A percentile compares a stretch with the other conserved stretches of the same genome.
Evolutionary conservation across 2,329 filamentous ascomycete species (phyloP).

Genomic region (Neopestalotiopsis sp.): DNA sequence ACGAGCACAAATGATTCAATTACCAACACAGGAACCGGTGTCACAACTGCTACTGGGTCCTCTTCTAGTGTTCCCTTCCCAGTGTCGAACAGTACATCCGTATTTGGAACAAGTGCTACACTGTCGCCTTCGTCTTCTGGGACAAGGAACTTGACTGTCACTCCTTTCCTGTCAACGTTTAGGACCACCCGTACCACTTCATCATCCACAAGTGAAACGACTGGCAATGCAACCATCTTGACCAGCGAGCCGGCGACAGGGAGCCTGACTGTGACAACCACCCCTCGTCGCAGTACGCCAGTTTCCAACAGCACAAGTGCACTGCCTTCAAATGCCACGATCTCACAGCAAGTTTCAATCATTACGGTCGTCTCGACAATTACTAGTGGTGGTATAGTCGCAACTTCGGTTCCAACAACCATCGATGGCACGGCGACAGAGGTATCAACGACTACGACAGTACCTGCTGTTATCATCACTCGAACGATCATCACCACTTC

Average conservation of each 20-base stretch:
- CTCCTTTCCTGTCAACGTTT: slow-evolving; percentile 18
- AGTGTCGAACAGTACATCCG: slow-evolving; percentile 18
- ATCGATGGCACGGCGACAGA: neutral
- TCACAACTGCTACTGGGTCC: neutral
- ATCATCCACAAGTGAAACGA: neutral
- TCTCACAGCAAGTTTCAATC: neutral
- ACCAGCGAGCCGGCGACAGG: slow-evolving; percentile 32
- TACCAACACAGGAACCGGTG: neutral
- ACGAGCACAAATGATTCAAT: neutral
- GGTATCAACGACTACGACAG: neutral
- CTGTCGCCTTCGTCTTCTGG: slow-evolving; percentile 9
- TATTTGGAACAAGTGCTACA: slow-evolving; percentile 7
- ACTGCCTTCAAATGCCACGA: slow-evolving; percentile 2
- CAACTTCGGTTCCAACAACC: slow-evolving; percentile 3
- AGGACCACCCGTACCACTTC: neutral
- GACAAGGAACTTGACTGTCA: slow-evolving; percentile 12
- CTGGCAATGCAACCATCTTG: slow-evolving; percentile 1
- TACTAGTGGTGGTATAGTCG: slow-evolving; percentile 14
- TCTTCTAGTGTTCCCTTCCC: slow-evolving; percentile 5
- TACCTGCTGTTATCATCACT: neutral
- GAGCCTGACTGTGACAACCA: slow-evolving; percentile 25
- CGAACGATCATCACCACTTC: neutral
- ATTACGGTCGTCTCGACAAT: slow-evolving; percentile 8
- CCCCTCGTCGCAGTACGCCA: neutral
- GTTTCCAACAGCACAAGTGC: slow-evolving; percentile 4